Conservation (phyloP, 495 filamentous ascomycete genomes). For the Penicillium pulvis region DNA sequence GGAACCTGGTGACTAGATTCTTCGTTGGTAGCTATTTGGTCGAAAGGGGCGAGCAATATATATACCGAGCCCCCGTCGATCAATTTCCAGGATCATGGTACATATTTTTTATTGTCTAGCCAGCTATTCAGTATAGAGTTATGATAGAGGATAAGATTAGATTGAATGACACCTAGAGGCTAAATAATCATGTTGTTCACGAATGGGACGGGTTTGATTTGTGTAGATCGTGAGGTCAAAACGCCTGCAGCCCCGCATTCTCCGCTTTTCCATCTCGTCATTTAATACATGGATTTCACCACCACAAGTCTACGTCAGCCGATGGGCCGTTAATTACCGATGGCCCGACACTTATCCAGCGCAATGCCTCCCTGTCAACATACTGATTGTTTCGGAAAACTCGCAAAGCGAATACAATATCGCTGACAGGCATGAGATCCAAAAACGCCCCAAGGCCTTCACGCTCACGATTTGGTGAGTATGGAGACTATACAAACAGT, state of each 20-base stretch:
- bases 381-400: background rate
- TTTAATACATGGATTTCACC: slow-evolving; percentile 16
- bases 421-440: slow-evolving; percentile 7
- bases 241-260: slow-evolving; percentile 11
- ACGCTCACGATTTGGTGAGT: slow-evolving; percentile 30
- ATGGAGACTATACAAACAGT: background rate
- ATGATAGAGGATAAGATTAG: too few species aligned
- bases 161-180: background rate
- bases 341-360: slow-evolving; percentile 7
- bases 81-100: too few species aligned
- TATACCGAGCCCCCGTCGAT: too few species aligned
- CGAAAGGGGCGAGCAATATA: too few species aligned
- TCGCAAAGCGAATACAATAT: background rate
- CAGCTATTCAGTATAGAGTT: too few species aligned
- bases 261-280: slow-evolving; percentile 25
- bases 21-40: too few species aligned
- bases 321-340: slow-evolving; percentile 18
- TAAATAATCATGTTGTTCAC: background rate
- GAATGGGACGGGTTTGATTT: background rate
- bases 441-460: slow-evolving; percentile 12
- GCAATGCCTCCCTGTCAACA: background rate
- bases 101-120: too few species aligned
- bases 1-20: too few species aligned
- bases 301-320: slow-evolving; percentile 7
- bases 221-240: slow-evolving; percentile 5